phyloP scores from a whole-genome alignment of 805 yeast genomes.

The Yarrowia sp. region DNA sequence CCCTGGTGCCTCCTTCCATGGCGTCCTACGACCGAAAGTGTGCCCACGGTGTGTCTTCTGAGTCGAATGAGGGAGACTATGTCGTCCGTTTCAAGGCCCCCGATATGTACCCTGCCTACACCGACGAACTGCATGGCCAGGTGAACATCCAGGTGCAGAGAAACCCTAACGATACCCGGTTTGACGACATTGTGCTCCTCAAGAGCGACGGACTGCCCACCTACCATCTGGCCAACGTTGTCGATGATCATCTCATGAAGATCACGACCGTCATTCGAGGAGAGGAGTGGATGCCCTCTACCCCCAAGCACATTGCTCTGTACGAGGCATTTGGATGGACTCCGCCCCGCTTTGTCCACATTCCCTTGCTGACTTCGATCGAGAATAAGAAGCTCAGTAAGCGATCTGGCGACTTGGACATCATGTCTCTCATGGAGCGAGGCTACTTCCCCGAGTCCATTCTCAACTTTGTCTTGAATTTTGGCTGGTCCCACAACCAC shows the following conservation, averaged over 20 bases:
- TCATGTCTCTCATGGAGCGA: conserved; percentile 51
- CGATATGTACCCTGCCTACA: conserved; percentile 58
- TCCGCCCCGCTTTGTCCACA: conserved; percentile 80
- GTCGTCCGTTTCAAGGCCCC: conserved; percentile 81
- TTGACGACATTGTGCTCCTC: conserved; percentile 83
- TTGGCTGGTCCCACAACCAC: conserved; percentile 88
- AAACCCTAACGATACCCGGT: conserved; percentile 66
- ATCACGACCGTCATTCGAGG: conserved; percentile 95
- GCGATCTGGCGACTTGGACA: conserved; percentile 77
- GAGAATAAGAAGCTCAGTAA: conserved; percentile 68
- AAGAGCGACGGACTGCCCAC: conserved; percentile 97
- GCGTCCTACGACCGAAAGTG: conserved; percentile 91
- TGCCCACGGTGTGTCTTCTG: conserved; percentile 42
- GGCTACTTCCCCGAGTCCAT: conserved; percentile 87
- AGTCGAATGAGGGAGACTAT: conserved; percentile 37
- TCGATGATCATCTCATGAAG: conserved; percentile 90
- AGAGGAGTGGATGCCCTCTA: conserved; percentile 96
- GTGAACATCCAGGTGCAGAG: conserved; percentile 77
- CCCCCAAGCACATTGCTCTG: conserved; percentile 88
- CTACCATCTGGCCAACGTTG: conserved; percentile 92
- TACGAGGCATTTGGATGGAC: conserved; percentile 84
- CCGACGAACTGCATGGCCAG: conserved; percentile 75
- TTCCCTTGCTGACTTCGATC: conserved; percentile 77
- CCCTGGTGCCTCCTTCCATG: conserved; percentile 80
- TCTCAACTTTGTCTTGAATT: conserved; percentile 78